Evolutionary conservation across 176 grass and related monocot genomes (phyloP).

Genomic region (Aegilops longissima): DNA sequence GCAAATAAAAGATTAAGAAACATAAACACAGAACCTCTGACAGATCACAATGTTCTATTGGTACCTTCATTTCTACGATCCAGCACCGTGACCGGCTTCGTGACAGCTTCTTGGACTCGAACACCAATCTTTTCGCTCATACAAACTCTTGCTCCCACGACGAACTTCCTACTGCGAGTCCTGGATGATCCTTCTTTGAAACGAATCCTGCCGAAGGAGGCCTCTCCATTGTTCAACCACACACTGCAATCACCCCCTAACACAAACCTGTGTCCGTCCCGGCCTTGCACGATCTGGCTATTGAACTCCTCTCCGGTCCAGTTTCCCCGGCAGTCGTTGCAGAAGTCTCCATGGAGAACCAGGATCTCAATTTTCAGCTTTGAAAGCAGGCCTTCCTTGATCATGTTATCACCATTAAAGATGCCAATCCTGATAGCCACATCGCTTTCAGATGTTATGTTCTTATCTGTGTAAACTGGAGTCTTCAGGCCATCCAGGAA

Average conservation of each 20-base stretch:
- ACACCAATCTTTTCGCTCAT: not conserved
- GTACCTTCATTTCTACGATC: constrained; percentile 41
- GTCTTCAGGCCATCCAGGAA: constrained; percentile 18
- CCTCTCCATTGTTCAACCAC: constrained; percentile 9
- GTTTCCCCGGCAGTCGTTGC: not conserved
- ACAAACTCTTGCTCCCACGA: constrained; percentile 29
- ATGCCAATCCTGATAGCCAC: constrained; percentile 30
- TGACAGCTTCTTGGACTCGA: constrained; percentile 33
- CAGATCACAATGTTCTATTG: too few relatives aligned
- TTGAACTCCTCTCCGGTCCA: constrained; percentile 42
- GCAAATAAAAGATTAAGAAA: not conserved
- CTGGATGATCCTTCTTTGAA: constrained; percentile 45
- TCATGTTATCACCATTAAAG: constrained; percentile 3
- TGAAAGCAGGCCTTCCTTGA: constrained; percentile 1
- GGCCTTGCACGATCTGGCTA: constrained; percentile 26
- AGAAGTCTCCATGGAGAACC: constrained; percentile 35
- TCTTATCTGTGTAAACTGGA: constrained; percentile 31
- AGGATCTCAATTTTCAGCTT: constrained; percentile 10
- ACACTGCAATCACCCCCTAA: constrained; percentile 17
- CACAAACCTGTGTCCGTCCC: constrained; percentile 25
- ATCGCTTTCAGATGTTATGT: not conserved
- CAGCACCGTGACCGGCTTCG: constrained; percentile 26
- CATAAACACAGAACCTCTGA: not conserved
- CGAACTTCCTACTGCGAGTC: constrained; percentile 17
- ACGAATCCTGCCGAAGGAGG: not conserved